Base-by-base conservation (phyloP, 1,284 basidiomycete genomes). In the Apiotrichum porosum region DNA sequence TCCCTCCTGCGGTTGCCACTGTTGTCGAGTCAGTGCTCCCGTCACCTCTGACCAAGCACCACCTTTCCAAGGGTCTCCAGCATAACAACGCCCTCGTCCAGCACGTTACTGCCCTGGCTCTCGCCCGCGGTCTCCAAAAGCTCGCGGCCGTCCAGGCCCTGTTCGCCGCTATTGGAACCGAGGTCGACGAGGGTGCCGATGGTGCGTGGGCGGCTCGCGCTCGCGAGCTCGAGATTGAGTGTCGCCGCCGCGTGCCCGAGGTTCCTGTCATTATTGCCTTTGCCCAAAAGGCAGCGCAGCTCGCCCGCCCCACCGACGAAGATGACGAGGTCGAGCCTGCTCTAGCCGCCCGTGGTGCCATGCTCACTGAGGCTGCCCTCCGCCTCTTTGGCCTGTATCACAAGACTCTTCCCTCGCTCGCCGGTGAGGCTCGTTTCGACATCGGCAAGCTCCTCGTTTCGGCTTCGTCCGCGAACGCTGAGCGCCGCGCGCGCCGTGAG, bases 341-440 rank as follows among this genome's bases (percentile, higher is more conserved):
- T 15, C 51, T 65, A 12, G 58, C 58, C 3, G 54, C 65, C 14
- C 53, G 60, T 46, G 57, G 47, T 77, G 80, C 83, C 1, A 70
- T 95, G 55, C 74, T 93, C 19, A 79, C 82, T 0, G 92, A 95
- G 69, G 80, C 80, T 21, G 81, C 88, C 0, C 81, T 92, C 54
- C 75, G 91, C 18, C 70, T 95, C 41, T 73, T 95, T 44, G 86
- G 85, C 77, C 77, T 94, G 28, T 95, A 94, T 69, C 85, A 93
- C 60, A 77, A 77, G 21, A 83, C 81, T 38, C 72, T 95, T 13
- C 87, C 88, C 0, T 77, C 79, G 6, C 73, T 88, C 4, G 82
- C 86, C 0, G 80, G 81, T 0, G 91, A 93, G 66, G 81, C 82
- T 8, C 79, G 83, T 38, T 93, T 93, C 63, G 92, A 97, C 66